Evolutionary conservation across 225 moss, liverwort and hornwort species (phyloP), one percentile per base, ranked within the genome.

Genomic region (Sphagnum tenellum): DNA sequence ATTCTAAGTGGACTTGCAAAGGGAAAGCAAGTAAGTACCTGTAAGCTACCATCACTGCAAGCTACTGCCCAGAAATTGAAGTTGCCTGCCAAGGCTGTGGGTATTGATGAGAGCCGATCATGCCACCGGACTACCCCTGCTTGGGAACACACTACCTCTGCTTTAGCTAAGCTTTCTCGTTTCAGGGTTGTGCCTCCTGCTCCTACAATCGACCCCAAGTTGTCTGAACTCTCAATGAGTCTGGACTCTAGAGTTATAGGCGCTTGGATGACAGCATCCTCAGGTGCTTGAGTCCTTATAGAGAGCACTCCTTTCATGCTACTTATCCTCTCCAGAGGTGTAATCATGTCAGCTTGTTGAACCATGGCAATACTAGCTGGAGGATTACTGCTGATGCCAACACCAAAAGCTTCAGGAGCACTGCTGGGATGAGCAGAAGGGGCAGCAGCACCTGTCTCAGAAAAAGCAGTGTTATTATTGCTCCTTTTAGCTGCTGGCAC

Each of bases 41-140:
- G 84, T 59, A 98, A 66, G 64, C 84, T 90, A 61, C 87, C 89
- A 53, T 90, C 92, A 55, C 87, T 90, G 73, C 88, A 90, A 73
- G 96, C 89, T 48, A 92, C 96, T 56, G 88, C 96, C 90, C 90
- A 93, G 61, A 90, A 89, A 67, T 90, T 88, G 47, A 75, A 77
- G 65, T 98, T 98, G 57, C 96, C 96, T 7, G 88, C 75, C 73
- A 98, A 67, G 29, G 86, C 81, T 50, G 87, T 90, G 48, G 90
- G 89, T 78, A 79, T 90, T 50, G 88, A 82, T 62, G 77, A 79
- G 13, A 98, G 71, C 56, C 79, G 88, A 73, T 98, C 96, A 70
- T 77, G 82, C 96, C 96, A 98, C 46, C 85, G 78, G 46, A 98
- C 85, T 66, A 87, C 85, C n/a, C 96, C 96, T 68, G 87, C 92